A percentile compares a stretch with the other conserved stretches of the same genome.
Evolutionary conservation across 352 stramenopile species (phyloP).

Genomic region (Globisporangium yorkense): DNA sequence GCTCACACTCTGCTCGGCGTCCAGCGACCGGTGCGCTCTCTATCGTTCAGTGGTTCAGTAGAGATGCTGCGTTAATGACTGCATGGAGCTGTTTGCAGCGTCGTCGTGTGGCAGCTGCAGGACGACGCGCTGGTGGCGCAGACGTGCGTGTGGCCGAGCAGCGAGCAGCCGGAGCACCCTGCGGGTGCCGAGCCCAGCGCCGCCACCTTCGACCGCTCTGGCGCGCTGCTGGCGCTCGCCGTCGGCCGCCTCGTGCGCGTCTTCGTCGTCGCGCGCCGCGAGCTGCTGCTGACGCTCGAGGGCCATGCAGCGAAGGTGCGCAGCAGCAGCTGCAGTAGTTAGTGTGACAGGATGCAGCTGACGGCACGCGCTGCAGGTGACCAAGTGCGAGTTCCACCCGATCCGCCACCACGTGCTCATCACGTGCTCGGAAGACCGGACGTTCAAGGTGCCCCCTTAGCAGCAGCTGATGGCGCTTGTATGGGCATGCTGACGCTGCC

Average conservation of each 20-base stretch:
- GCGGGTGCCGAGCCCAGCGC: slow-evolving; percentile 27
- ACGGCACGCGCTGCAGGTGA: slow-evolving; percentile 31
- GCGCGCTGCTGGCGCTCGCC: slow-evolving; percentile 49
- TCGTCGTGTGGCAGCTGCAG: slow-evolving; percentile 58
- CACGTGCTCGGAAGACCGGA: slow-evolving; percentile 75
- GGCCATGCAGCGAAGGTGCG: slow-evolving; percentile 55
- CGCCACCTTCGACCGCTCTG: slow-evolving; percentile 61
- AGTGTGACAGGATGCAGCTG: background rate
- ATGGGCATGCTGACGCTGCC: background rate
- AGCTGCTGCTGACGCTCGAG: slow-evolving; percentile 62
- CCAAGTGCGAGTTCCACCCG: slow-evolving; percentile 66
- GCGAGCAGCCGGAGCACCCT: slow-evolving; percentile 9
- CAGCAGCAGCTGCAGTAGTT: background rate
- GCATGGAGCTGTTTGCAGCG: slow-evolving; percentile 20
- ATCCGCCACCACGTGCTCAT: slow-evolving; percentile 60
- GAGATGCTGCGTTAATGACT: background rate
- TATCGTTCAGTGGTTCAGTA: background rate
- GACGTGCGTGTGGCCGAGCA: slow-evolving; percentile 30
- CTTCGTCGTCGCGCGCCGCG: slow-evolving; percentile 39
- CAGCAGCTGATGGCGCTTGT: no score
- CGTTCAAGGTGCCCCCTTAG: slow-evolving; percentile 54
- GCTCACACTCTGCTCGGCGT: slow-evolving; percentile 50
- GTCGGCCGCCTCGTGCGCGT: slow-evolving; percentile 49
- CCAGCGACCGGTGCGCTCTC: slow-evolving; percentile 47
- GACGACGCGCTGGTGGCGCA: slow-evolving; percentile 20